These are phyloP conservation scores for Fagopyrum esculentum DNA, from an alignment of 148 eudicot genomes.

Conservation along the genomic window DNA sequence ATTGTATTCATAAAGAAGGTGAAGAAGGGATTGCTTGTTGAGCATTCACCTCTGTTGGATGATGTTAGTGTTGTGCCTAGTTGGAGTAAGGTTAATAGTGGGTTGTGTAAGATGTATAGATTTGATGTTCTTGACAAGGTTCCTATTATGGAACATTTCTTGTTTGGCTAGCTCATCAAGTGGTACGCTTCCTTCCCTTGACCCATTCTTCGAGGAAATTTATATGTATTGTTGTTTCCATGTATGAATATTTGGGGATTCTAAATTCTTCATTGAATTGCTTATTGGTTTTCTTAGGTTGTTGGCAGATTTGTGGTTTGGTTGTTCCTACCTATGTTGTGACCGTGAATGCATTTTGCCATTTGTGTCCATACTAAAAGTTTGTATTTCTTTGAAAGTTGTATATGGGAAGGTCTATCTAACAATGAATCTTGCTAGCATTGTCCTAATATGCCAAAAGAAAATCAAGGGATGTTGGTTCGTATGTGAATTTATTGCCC, in stretches of 20 bases:
- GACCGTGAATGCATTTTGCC: background rate
- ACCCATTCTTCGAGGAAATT: background rate
- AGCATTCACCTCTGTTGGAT: constrained; percentile 91
- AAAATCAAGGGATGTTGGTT: background rate
- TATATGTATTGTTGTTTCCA: background rate
- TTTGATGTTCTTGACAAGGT: constrained; percentile 90
- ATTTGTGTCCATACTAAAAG: background rate
- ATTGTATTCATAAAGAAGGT: constrained; percentile 73
- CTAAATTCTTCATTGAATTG: background rate
- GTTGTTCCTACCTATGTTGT: background rate
- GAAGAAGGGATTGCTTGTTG: constrained; percentile 80
- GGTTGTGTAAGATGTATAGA: constrained; percentile 90
- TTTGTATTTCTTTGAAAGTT: background rate
- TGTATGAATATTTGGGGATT: background rate
- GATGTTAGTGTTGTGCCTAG: constrained; percentile 90
- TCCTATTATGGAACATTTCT: constrained; percentile 93
- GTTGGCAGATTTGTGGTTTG: background rate
- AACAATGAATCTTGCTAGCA: background rate
- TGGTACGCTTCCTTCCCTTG: constrained; percentile 41
- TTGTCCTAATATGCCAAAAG: background rate
- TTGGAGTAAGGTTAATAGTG: constrained; percentile 89
- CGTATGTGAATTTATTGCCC: background rate
- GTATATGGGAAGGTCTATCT: background rate
- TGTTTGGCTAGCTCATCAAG: constrained; percentile 75
- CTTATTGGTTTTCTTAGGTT: background rate